These are phyloP conservation scores for Pseudotulostoma volvatum DNA, from an alignment of 495 filamentous ascomycete genomes.

Conservation along the genomic window DNA sequence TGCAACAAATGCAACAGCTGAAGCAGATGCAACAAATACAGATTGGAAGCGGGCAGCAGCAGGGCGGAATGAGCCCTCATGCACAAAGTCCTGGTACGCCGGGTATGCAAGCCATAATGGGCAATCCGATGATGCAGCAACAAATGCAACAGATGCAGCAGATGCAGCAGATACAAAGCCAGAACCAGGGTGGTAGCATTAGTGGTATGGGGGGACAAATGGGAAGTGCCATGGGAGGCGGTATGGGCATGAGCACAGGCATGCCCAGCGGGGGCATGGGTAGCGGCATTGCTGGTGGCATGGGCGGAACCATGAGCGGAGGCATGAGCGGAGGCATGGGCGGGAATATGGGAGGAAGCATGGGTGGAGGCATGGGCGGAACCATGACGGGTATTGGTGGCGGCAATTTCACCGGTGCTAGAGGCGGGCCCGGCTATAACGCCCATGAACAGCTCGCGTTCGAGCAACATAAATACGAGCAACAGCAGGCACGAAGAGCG, in stretches of 20 bases:
- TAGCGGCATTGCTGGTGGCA: not conserved
- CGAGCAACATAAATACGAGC: slow-evolving; percentile 78
- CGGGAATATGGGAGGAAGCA: not conserved
- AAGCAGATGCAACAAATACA: slow-evolving; percentile 53
- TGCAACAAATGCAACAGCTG: slow-evolving; percentile 72
- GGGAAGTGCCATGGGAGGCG: slow-evolving; percentile 10
- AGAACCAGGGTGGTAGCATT: slow-evolving; percentile 12
- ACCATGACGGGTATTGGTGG: not conserved
- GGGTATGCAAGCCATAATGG: slow-evolving; percentile 36
- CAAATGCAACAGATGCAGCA: slow-evolving; percentile 60
- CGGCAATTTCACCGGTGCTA: slow-evolving; percentile 18
- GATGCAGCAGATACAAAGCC: slow-evolving; percentile 39
- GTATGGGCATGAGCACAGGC: slow-evolving; percentile 6
- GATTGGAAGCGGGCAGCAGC: slow-evolving; percentile 34
- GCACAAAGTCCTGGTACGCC: slow-evolving; percentile 28
- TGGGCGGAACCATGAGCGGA: not conserved
- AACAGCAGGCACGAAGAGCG: slow-evolving; percentile 41
- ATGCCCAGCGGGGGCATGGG: not conserved
- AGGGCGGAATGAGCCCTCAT: slow-evolving; percentile 30
- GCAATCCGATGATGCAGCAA: slow-evolving; percentile 60
- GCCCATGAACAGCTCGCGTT: slow-evolving; percentile 65
- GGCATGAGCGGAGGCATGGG: slow-evolving; percentile 3
- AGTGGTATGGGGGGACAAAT: slow-evolving; percentile 9
- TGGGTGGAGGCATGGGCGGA: slow-evolving; percentile 2
- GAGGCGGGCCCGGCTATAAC: slow-evolving; percentile 42